Evolutionary conservation across 2,329 filamentous ascomycete species (phyloP), one percentile per base, ranked within the genome.

Genomic region (Fusarium sp.): DNA sequence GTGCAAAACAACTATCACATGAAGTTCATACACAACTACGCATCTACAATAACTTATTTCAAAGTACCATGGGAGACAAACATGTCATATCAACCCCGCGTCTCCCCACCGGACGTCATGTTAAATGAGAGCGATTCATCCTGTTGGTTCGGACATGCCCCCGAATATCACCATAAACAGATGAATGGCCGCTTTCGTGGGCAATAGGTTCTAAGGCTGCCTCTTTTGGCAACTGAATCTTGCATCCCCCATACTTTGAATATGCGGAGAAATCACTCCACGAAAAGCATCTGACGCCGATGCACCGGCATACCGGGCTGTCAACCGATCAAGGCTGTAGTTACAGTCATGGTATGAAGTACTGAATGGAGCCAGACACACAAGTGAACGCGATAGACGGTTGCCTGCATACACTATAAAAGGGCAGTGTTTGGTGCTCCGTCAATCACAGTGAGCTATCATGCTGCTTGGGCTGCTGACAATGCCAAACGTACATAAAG

Each of bases 201-300:
- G 48, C 58, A 57, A 35, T 24, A 59, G 24, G 60, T 60, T 39
- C 55, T 44, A 31, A 35, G 42, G 41, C 35, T 61, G 24, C 61
- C 55, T 70, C 60, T 57, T 70, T 48, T 36, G 58, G 60, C 39
- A 66, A 47, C 39, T 66, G 63, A 42, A 60, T 64, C 63, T 69
- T 57, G 66, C 66, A 74, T 66, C 57, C 63, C 69, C 68, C 65
- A 51, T 69, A 20, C 22, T 35, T 47, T 55, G 35, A 41, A 64
- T 42, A 56, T 66, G 65, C 66, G 59, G 51, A 72, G 36, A 68
- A 64, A 52, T 47, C 66, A 57, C 64, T 58, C 61, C 74, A 67
- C 24, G 63, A 60, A 61, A 57, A 61, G 54, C 42, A 61, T 63
- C 42, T 68, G 63, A 55, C 49, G 52, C 64, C 54, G 42, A 58